Conservation (phyloP, 2,329 filamentous ascomycete genomes). For the Rhinocladiella similis region DNA sequence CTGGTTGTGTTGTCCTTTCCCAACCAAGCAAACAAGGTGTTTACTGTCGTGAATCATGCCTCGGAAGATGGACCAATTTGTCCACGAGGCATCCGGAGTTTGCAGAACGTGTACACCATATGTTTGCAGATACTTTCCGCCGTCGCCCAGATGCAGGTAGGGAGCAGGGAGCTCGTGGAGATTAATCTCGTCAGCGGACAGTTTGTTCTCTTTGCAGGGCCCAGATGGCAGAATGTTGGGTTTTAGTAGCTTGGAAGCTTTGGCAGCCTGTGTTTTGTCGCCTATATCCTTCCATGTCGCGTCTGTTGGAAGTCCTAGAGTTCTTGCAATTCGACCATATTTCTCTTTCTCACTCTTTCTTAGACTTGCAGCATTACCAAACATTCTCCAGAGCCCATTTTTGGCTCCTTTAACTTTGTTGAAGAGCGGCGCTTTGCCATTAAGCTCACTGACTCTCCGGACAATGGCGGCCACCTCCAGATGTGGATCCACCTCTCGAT, state of each 20-base stretch:
- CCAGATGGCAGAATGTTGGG: constrained; percentile 39
- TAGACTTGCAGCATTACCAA: constrained; percentile 47
- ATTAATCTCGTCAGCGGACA: constrained; percentile 42
- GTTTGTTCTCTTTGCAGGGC: constrained; percentile 45
- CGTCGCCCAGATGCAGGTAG: constrained; percentile 46
- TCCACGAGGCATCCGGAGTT: constrained; percentile 49
- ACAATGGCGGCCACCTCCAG: constrained; percentile 52
- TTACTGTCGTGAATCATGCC: constrained; percentile 51
- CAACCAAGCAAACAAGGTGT: constrained; percentile 44
- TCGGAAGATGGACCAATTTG: constrained; percentile 40
- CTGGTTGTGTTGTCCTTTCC: constrained; percentile 49
- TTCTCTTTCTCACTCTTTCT: constrained; percentile 34
- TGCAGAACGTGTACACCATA: constrained; percentile 52
- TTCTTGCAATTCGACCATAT: constrained; percentile 46
- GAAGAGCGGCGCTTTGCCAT: constrained; percentile 53
- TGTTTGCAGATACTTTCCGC: constrained; percentile 54
- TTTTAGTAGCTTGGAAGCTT: constrained; percentile 33
- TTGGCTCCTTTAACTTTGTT: constrained; percentile 51
- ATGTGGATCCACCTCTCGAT: constrained; percentile 45
- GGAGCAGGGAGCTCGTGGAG: constrained; percentile 46
- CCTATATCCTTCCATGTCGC: constrained; percentile 42
- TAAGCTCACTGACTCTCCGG: constrained; percentile 45
- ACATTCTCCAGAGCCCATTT: constrained; percentile 50
- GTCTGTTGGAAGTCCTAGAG: constrained; percentile 43
- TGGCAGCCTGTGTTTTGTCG: constrained; percentile 44